Evolutionary conservation across 164 flowering plant species (phyloP).

Genomic region (Chimonanthus salicifolius): DNA sequence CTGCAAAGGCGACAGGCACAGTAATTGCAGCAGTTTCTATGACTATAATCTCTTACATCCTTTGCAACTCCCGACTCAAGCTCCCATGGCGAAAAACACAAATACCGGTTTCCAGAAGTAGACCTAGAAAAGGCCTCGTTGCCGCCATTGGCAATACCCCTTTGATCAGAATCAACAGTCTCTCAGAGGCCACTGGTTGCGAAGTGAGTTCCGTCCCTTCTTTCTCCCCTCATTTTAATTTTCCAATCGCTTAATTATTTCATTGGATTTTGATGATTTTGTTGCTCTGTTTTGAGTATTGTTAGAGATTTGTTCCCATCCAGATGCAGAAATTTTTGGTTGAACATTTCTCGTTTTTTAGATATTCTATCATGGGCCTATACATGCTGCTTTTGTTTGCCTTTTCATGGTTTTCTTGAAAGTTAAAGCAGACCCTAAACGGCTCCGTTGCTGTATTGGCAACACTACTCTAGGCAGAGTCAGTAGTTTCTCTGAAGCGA

Average conservation of each 20-base stretch:
- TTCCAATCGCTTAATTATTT: background rate
- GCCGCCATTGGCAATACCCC: constrained; percentile 97
- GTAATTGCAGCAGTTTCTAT: constrained; percentile 38
- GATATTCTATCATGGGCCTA: too few relatives aligned
- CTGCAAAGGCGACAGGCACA: constrained; percentile 27
- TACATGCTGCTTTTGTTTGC: too few relatives aligned
- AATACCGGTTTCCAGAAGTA: constrained; percentile 3
- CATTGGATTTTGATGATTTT: constrained; percentile 2
- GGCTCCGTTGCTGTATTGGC: too few relatives aligned
- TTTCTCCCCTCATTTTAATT: background rate
- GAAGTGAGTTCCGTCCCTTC: constrained; percentile 34
- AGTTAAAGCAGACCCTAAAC: too few relatives aligned
- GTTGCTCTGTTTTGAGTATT: too few relatives aligned
- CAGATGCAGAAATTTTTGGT: too few relatives aligned
- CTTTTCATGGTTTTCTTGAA: too few relatives aligned
- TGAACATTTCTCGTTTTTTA: too few relatives aligned
- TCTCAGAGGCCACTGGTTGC: constrained; percentile 91
- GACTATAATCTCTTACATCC: constrained; percentile 36
- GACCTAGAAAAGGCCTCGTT: constrained; percentile 44
- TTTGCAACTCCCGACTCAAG: constrained; percentile 16
- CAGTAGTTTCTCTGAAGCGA: too few relatives aligned
- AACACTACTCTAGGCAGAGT: too few relatives aligned
- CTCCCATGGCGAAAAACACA: constrained; percentile 4
- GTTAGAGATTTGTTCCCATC: too few relatives aligned
- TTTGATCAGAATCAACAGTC: constrained; percentile 87